Evolutionary conservation across 192 early-diverging fungal genomes (phyloP), one percentile per base, ranked within the genome.

Genomic region (Backusella macrospora): DNA sequence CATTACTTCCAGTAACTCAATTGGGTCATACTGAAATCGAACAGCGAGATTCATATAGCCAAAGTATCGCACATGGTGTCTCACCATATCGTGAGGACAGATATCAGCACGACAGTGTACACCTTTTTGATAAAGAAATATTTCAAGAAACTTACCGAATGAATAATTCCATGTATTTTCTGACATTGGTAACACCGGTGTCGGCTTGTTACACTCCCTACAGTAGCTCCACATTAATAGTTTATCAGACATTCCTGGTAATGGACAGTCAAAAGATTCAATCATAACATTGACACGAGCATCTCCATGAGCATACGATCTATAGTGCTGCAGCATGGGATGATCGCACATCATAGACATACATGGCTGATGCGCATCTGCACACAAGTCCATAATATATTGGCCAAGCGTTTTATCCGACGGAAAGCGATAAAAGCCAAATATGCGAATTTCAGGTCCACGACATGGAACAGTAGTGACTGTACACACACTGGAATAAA

Each of bases 61-160:
- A 84, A 98, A 98, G 69, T 86, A 96, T 6, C 93, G 87, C n/a
- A 94, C 87, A 81, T 96, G 94, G 52, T 97, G 87, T 6, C 87
- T 87, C 73, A 91, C 87, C 55, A 96, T 82, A 62, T 95, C 90
- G 73, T 99, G 97, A 0, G 87, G 80, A 70, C 97, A 99, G 34
- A 90, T 81, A 71, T 88, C 84, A 6, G 91, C 86, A 14, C 92
- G 86, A 26, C 90, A 92, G 8, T 73, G 76, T 6, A 95, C 78
- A 10, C 79, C 80, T 18, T 79, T 82, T 80, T 92, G 91, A 81
- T 99, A 97, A 64, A 98, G 94, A 0, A 92, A 88, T 7, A 95
- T 80, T 78, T 99, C 98, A 23, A 99, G 80, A 76, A 93, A 99
- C 82, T 99, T 99, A 65, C 96, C 98, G 85, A 98, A 97, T 10